Conservation (phyloP, 208 protist species). For the Balamuthia mandrillaris region DNA sequence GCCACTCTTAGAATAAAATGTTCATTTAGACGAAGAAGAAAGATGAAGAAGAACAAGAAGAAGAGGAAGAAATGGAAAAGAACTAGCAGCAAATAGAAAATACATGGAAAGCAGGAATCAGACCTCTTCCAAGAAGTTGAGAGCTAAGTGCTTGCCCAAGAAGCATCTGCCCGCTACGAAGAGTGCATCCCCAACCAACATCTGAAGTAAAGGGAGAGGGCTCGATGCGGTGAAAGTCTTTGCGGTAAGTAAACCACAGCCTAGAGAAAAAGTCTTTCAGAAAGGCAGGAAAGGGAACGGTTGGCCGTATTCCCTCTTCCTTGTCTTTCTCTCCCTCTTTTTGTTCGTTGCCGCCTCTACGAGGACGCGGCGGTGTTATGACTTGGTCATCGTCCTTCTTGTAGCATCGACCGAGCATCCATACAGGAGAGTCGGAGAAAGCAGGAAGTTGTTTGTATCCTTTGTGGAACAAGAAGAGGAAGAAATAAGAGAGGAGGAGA, state of each 20-base stretch:
- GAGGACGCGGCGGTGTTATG: too few species aligned
- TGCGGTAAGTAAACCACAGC: slow-evolving; percentile 29
- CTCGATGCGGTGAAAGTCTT: background rate
- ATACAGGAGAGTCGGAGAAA: too few species aligned
- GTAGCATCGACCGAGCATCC: too few species aligned
- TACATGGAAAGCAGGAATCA: background rate
- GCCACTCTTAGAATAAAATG: background rate
- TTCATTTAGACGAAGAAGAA: background rate
- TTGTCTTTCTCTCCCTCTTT: too few species aligned
- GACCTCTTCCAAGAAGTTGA: slow-evolving; percentile 25
- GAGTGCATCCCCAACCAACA: slow-evolving; percentile 82
- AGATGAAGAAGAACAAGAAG: too few species aligned
- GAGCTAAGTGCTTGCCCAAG: slow-evolving; percentile 69
- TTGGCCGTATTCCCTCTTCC: too few species aligned
- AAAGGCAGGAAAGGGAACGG: too few species aligned
- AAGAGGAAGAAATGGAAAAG: background rate
- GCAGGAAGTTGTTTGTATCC: too few species aligned
- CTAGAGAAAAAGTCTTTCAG: background rate
- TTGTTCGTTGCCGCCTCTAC: too few species aligned
- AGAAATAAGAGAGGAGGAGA: too few species aligned
- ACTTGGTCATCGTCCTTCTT: too few species aligned
- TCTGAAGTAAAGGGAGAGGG: slow-evolving; percentile 58
- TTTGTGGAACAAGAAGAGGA: too few species aligned
- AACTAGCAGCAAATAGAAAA: background rate
- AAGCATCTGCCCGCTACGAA: slow-evolving; percentile 84